Base-by-base conservation (phyloP, 345 rosid genomes). In the Lepidium aucheri region DNA sequence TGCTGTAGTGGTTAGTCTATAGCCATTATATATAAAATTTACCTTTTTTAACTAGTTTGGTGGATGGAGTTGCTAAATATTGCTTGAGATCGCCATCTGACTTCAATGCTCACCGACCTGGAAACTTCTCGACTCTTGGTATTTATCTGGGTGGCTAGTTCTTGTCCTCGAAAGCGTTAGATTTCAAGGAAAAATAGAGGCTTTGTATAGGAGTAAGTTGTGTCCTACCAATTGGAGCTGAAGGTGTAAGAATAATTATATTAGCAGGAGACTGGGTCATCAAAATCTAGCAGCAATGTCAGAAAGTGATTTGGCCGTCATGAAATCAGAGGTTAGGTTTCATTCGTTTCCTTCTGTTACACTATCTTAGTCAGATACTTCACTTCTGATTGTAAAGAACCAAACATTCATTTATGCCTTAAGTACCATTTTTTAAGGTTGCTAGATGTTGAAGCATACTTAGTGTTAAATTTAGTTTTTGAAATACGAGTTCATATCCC, bases 301-400 rank as follows among this genome's bases (percentile, higher is more conserved):
- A 67, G 95, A 91, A 78, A 78, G 70, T 66, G 68, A 76, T 77
- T 73, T 86, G 86, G 86, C 87, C 18, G 81, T 85, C 46, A 78
- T 82, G 46, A 84, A 90, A 81, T 85, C 92, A 33, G 90, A 90
- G 90, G 97, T 90, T 41, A 60, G 65, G 8, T 39, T 24, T 54
- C 45, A 34, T 53, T 28, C 17, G 46, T 8, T 22, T 8, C 10
- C 45, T 56, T 28, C 32, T 56, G 12, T 50, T 55, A 30, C 14
- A 39, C 15, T 6, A 41, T 41, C 55, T 45, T 36, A 42, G 28
- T 35, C 10, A 16, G 34, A 40, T 63, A 50, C 58, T 51, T 53
- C 9, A 33, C 15, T 33, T 51, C 42, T 42, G n/a, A 12, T 43
- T 17, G 46, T 8, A 59, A 26, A 40, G 51, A 17, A 52, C 32